These are phyloP conservation scores for Acacia concinna DNA, from an alignment of 331 rosid species.

Conservation along the genomic window DNA sequence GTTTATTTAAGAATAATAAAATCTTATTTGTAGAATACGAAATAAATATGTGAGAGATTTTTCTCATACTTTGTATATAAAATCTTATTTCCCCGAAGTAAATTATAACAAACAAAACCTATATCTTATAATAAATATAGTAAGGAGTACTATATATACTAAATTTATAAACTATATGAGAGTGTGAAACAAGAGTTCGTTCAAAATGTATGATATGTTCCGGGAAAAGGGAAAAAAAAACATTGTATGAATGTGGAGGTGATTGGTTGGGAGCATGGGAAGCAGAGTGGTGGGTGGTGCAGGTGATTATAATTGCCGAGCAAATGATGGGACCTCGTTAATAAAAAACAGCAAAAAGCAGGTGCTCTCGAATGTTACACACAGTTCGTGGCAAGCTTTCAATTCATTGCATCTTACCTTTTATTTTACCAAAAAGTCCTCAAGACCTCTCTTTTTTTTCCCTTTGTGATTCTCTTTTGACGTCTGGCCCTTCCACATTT, in stretches of 20 bases:
- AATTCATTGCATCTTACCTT: slow-evolving; percentile 38
- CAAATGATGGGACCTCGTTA: not conserved
- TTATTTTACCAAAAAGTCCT: slow-evolving; percentile 8
- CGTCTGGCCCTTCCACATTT: slow-evolving; percentile 46
- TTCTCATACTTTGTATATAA: too few species aligned
- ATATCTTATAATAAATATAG: too few species aligned
- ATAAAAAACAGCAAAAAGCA: slow-evolving; percentile 29
- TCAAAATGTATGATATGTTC: too few species aligned
- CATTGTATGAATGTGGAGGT: not conserved
- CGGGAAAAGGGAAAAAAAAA: too few species aligned
- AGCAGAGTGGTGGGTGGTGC: slow-evolving; percentile 4
- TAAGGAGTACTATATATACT: too few species aligned
- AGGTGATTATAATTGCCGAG: slow-evolving; percentile 12
- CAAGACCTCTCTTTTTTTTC: not conserved
- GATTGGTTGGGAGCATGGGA: slow-evolving; percentile 21
- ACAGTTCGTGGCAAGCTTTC: not conserved
- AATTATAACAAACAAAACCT: too few species aligned
- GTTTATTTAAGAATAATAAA: too few species aligned
- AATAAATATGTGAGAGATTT: too few species aligned
- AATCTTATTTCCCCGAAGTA: too few species aligned
- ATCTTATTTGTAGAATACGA: too few species aligned
- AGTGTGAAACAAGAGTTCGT: not conserved
- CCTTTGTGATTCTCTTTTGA: not conserved
- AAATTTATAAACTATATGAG: too few species aligned
- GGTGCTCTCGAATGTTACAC: slow-evolving; percentile 34